Percentiles rank a stretch among this genome's conserved stretches.
Evolutionary conservation across 805 yeast genomes (phyloP).

Genomic region (Sugiyamaella americana): DNA sequence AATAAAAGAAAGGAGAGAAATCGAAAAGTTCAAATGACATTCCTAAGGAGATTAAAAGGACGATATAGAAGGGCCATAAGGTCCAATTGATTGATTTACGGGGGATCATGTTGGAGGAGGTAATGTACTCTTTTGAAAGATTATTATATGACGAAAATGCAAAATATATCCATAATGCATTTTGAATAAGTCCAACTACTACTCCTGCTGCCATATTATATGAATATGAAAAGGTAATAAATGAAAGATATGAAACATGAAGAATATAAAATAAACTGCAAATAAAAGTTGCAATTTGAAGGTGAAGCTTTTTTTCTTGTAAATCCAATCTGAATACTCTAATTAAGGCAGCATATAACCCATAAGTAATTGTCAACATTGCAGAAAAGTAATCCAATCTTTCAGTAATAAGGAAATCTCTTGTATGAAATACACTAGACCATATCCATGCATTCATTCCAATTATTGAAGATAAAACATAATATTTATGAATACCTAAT

Average conservation of each 20-base stretch:
- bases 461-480: slow-evolving; percentile 48
- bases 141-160: slow-evolving; percentile 17
- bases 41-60: slow-evolving; percentile 53
- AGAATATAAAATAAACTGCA: slow-evolving; percentile 48
- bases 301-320: slow-evolving; percentile 24
- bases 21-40: slow-evolving; percentile 91
- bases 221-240: slow-evolving; percentile 78
- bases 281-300: slow-evolving; percentile 35
- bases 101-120: too few species aligned
- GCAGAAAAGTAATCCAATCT: slow-evolving; percentile 89
- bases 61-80: slow-evolving; percentile 48
- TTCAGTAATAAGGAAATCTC: slow-evolving; percentile 78
- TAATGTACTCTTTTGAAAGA: not conserved
- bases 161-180: slow-evolving; percentile 44
- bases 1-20: slow-evolving; percentile 63
- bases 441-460: slow-evolving; percentile 86
- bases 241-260: slow-evolving; percentile 61
- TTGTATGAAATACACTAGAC: slow-evolving; percentile 79
- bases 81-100: slow-evolving; percentile 35
- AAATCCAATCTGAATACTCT: slow-evolving; percentile 57
- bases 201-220: slow-evolving; percentile 93
- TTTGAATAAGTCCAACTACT: slow-evolving; percentile 68
- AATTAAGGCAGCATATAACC: slow-evolving; percentile 61
- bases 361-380: slow-evolving; percentile 76
- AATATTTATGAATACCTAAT: slow-evolving; percentile 23